Evolutionary conservation across 2,329 filamentous ascomycete species (phyloP).

Genomic region (Claviceps arundinis): DNA sequence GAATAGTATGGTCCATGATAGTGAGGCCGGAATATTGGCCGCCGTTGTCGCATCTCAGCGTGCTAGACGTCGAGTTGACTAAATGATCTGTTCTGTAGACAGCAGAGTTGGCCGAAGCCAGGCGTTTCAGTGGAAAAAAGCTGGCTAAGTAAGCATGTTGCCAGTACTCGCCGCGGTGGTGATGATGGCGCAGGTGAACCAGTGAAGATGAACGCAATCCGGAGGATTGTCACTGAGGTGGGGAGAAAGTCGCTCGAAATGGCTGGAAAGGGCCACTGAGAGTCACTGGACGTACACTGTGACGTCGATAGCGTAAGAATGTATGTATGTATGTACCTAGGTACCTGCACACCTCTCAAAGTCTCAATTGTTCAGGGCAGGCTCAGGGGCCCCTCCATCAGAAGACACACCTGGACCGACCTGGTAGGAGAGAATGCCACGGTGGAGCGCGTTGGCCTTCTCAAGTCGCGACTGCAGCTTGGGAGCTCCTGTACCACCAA

Average conservation of each 20-base stretch:
- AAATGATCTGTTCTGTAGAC: background rate
- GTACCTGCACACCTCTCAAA: no score
- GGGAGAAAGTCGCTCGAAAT: no score
- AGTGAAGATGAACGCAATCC: no score
- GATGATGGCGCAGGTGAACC: background rate
- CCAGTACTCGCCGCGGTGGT: background rate
- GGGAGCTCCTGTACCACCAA: background rate
- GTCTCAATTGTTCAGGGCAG: no score
- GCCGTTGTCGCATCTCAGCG: conserved; percentile 17
- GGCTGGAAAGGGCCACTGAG: no score
- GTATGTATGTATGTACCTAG: no score
- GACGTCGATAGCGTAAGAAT: background rate
- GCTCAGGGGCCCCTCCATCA: no score
- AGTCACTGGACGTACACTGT: background rate
- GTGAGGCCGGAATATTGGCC: conserved; percentile 5
- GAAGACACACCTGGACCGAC: no score
- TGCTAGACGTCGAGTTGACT: background rate
- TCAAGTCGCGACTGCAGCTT: background rate
- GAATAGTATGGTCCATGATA: conserved; percentile 17
- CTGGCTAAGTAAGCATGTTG: background rate
- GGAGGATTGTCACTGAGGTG: background rate
- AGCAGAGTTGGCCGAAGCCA: background rate
- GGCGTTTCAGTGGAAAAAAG: background rate
- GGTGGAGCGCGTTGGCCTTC: no score
- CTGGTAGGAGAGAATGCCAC: no score